Conservation (phyloP, 2,329 filamentous ascomycete species). For the Fusarium phyllophilum region DNA sequence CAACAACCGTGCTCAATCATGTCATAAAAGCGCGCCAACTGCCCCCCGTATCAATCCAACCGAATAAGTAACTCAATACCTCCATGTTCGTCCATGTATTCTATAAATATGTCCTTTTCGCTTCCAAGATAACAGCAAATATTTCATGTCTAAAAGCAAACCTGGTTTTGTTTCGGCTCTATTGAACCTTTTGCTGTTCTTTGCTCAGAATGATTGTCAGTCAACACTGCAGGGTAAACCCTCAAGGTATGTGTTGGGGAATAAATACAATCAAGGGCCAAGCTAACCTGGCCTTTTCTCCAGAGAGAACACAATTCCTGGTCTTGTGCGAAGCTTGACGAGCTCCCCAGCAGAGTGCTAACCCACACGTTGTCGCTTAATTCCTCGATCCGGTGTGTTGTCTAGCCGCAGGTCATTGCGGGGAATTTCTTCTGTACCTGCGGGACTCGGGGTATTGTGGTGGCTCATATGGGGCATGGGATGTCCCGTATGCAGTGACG, state of each 20-base stretch:
- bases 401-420: constrained; percentile 53
- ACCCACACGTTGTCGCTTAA: constrained; percentile 53
- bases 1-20: constrained; percentile 2
- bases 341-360: constrained; percentile 24
- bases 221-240: neutral
- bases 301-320: neutral
- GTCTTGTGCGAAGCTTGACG: neutral
- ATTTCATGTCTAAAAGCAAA: constrained; percentile 3
- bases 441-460: constrained; percentile 57
- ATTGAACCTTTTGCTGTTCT: neutral
- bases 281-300: neutral
- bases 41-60: neutral
- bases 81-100: constrained; percentile 1
- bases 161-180: neutral
- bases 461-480: constrained; percentile 5
- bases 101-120: constrained; percentile 5
- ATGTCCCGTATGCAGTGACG: constrained; percentile 45
- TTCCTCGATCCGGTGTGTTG: constrained; percentile 42
- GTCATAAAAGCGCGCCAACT: constrained; percentile 21
- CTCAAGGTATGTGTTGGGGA: neutral
- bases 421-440: constrained; percentile 62
- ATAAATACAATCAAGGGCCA: constrained; percentile 7
- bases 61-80: neutral
- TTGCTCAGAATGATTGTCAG: neutral
- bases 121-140: neutral